Evolutionary conservation across 306 rosid genomes (phyloP).

Genomic region (Glycine latifolia): DNA sequence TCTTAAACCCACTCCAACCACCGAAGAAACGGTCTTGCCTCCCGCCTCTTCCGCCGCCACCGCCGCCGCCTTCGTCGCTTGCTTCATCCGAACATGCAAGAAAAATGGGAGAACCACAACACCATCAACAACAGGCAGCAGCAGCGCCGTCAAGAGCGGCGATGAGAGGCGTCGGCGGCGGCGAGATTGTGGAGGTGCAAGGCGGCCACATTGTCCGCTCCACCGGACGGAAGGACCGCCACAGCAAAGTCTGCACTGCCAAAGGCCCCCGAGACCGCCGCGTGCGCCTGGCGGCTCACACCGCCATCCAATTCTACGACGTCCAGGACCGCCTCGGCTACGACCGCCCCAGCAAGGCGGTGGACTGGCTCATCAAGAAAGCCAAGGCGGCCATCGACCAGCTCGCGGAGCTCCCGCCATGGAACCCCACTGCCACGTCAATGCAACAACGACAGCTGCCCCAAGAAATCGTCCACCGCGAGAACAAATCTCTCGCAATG

Average conservation of each 20-base stretch:
- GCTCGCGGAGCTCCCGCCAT: constrained; percentile 83
- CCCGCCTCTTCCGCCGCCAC: constrained; percentile 40
- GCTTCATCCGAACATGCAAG: constrained; percentile 72
- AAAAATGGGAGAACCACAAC: constrained; percentile 65
- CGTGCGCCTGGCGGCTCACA: constrained; percentile 87
- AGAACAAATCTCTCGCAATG: constrained; percentile 18
- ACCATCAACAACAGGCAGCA: constrained; percentile 14
- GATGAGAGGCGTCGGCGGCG: constrained; percentile 40
- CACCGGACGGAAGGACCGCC: constrained; percentile 89
- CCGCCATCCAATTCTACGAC: constrained; percentile 96
- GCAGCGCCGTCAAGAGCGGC: constrained; percentile 58
- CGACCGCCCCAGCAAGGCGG: constrained; percentile 98
- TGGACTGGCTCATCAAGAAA: constrained; percentile 95
- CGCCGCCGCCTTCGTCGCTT: constrained; percentile 32
- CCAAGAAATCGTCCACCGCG: constrained; percentile 21
- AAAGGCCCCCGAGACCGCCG: constrained; percentile 95
- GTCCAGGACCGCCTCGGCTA: constrained; percentile 96
- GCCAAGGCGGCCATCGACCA: constrained; percentile 88
- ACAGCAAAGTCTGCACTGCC: constrained; percentile 97
- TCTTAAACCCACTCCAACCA: constrained; percentile 35
- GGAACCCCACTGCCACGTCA: constrained; percentile 60
- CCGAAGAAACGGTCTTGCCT: constrained; percentile 54
- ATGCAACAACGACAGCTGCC: neutral
- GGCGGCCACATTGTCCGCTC: constrained; percentile 95
- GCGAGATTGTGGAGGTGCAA: constrained; percentile 85